Evolutionary conservation across 352 stramenopile genomes (phyloP), one percentile per base, ranked within the genome.

Genomic region (Globisporangium lucens): DNA sequence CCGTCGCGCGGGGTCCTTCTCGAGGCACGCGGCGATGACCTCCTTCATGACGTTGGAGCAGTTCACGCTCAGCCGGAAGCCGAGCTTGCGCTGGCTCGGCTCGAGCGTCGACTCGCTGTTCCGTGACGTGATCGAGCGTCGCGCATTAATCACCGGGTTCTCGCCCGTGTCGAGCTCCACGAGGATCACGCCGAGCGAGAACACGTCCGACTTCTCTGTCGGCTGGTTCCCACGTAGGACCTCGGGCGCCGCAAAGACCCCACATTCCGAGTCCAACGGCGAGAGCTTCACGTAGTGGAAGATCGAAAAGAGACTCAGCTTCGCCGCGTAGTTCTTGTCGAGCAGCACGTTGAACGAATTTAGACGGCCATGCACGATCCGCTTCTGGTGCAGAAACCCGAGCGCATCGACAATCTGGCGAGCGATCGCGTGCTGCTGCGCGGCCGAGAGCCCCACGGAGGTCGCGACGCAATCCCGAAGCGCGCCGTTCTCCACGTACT

Each of bases 341-440:
- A 95, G 63, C 27, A 95, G 68, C 36, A 95, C 79, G 62, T 92
- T 91, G 71, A 89, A 92, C 24, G 87, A 75, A 70, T 87, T 91
- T 29, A 93, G 72, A 24, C 85, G 83, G 13, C 87, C 83, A 47
- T 93, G 87, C n/a, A 90, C 71, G 63, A 93, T 91, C 36, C 80
- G 78, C 65, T 89, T 77, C 52, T 81, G 76, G 64, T 93, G 85
- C 56, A 93, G 57, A 55, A 88, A 93, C 6, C 68, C 72, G 49
- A 93, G 74, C 20, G 81, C 83, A 41, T 91, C 82, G n/a, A 82
- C 80, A 29, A 91, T 80, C 62, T 93, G 85, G 2, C 76, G 82
- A 22, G 78, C 82, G 56, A 93, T 93, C 29, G 78, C 73, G 58
- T 90, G 78, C 66, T 89, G 81, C 68, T 90, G 90, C 2, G 83